A percentile compares a stretch with the other conserved stretches of the same genome.
These are phyloP conservation scores for Daedaleopsis sinensis DNA, from an alignment of 768 basidiomycete genomes.

Conservation along the genomic window DNA sequence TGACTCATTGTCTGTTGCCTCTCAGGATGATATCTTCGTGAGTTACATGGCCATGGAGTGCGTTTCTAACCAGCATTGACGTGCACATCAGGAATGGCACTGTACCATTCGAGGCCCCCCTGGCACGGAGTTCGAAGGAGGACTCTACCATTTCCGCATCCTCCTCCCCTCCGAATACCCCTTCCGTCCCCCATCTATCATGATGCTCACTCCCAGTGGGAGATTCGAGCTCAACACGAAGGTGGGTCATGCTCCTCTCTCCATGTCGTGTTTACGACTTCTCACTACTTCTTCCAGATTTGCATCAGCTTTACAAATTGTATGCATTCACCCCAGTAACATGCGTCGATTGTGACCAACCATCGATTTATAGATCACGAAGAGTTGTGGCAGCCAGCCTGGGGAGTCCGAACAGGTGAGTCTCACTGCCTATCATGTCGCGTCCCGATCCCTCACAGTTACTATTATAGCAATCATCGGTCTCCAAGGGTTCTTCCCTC, in stretches of 20 bases:
- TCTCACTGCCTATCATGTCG: not conserved
- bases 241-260: slow-evolving; percentile 46
- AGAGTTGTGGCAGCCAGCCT: slow-evolving; percentile 97
- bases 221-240: slow-evolving; percentile 96
- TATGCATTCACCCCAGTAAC: slow-evolving; percentile 42
- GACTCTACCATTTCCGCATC: slow-evolving; percentile 95
- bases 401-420: slow-evolving; percentile 94
- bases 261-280: not conserved
- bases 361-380: slow-evolving; percentile 71
- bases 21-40: slow-evolving; percentile 87
- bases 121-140: slow-evolving; percentile 91
- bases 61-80: slow-evolving; percentile 2
- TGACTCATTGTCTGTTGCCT: not conserved
- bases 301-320: slow-evolving; percentile 93
- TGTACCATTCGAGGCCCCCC: slow-evolving; percentile 91
- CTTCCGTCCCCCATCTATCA: slow-evolving; percentile 93
- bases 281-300: slow-evolving; percentile 51
- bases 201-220: slow-evolving; percentile 97
- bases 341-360: slow-evolving; percentile 23
- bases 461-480: slow-evolving; percentile 72
- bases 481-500: slow-evolving; percentile 86
- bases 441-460: slow-evolving; percentile 7
- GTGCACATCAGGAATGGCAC: slow-evolving; percentile 77
- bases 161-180: slow-evolving; percentile 93
- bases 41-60: slow-evolving; percentile 32